phyloP scores from a whole-genome alignment of 495 filamentous ascomycete genomes.

The Aspergillus olivimuriae region DNA sequence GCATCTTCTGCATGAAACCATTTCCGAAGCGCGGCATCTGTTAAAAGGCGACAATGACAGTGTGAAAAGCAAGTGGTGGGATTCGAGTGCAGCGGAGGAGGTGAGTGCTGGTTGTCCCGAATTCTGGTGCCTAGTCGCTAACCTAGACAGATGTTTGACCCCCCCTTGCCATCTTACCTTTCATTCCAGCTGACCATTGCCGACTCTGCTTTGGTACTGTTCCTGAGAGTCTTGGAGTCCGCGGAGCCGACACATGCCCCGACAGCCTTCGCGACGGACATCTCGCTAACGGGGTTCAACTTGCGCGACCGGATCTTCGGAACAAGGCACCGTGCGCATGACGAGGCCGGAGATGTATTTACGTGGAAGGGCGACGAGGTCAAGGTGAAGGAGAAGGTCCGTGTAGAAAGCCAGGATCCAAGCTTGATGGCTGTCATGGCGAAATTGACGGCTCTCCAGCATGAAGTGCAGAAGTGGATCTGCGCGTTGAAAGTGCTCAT shows the following conservation, averaged over 20 bases:
- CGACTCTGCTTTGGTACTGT: conserved; percentile 70
- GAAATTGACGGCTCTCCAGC: conserved; percentile 77
- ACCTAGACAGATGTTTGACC: conserved; percentile 47
- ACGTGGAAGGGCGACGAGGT: conserved; percentile 64
- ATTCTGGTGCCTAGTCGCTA: neutral
- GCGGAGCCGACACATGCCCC: conserved; percentile 53
- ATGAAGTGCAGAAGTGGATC: conserved; percentile 61
- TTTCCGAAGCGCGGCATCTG: conserved; percentile 58
- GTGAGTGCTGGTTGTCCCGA: conserved; percentile 25
- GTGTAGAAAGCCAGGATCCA: conserved; percentile 87
- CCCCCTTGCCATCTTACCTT: conserved; percentile 51
- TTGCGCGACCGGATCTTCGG: conserved; percentile 51
- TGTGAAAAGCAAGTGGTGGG: conserved; percentile 50
- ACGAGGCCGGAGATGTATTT: conserved; percentile 74
- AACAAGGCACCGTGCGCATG: conserved; percentile 59
- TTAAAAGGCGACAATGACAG: conserved; percentile 45
- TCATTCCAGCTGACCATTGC: conserved; percentile 71
- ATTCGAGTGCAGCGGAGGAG: conserved; percentile 46
- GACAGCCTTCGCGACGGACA: conserved; percentile 48
- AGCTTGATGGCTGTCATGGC: conserved; percentile 79
- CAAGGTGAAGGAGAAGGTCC: conserved; percentile 80
- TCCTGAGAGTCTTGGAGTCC: conserved; percentile 72
- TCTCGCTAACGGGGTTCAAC: conserved; percentile 50
- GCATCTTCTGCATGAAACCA: conserved; percentile 66
- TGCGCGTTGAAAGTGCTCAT: conserved; percentile 74